Evolutionary conservation across 2,329 filamentous ascomycete species (phyloP).

Genomic region (Diaporthe nobilis): DNA sequence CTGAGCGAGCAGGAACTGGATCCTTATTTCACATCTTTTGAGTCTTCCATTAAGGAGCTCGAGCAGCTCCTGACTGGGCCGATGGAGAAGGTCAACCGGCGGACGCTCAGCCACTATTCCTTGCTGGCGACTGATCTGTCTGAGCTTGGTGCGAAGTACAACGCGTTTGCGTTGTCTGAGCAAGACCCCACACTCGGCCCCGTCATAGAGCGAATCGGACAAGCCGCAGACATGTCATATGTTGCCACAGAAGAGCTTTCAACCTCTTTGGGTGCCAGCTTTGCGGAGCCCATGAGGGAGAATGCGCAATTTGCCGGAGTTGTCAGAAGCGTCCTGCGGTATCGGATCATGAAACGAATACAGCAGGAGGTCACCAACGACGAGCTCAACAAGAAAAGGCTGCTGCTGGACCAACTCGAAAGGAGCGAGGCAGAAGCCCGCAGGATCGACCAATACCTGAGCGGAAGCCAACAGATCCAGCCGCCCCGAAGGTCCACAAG

Average conservation of each 20-base stretch:
- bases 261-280: conserved; percentile 88
- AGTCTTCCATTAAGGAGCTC: conserved; percentile 90
- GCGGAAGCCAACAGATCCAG: conserved; percentile 74
- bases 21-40: conserved; percentile 95
- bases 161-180: conserved; percentile 96
- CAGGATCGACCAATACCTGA: conserved; percentile 93
- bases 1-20: conserved; percentile 92
- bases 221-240: conserved; percentile 96
- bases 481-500: conserved; percentile 78
- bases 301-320: conserved; percentile 97
- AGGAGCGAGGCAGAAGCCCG: conserved; percentile 92
- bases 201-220: conserved; percentile 93
- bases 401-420: conserved; percentile 89
- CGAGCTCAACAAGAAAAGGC: conserved; percentile 88
- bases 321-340: conserved; percentile 88
- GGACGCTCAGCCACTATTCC: conserved; percentile 88
- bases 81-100: conserved; percentile 96
- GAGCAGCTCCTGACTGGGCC: conserved; percentile 90
- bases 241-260: conserved; percentile 95
- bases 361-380: conserved; percentile 98
- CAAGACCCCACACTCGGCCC: conserved; percentile 89
- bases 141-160: conserved; percentile 95
- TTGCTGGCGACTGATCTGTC: conserved; percentile 89
- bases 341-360: conserved; percentile 91
- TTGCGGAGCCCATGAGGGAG: conserved; percentile 98